phyloP scores from a whole-genome alignment of 2,329 filamentous ascomycete genomes.

The Aspergillus candidus region DNA sequence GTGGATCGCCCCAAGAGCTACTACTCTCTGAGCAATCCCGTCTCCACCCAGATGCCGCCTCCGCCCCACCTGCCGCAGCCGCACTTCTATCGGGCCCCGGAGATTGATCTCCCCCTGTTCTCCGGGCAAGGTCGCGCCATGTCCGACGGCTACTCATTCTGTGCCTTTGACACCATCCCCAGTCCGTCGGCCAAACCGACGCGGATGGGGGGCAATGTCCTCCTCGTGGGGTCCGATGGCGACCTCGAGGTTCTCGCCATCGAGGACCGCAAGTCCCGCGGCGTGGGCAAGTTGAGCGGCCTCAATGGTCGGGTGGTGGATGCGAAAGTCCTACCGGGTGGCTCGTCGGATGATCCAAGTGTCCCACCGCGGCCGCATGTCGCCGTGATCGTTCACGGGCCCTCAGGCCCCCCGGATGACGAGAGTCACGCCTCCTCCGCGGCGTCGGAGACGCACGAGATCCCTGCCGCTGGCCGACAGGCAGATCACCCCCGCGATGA shows the following conservation, averaged over 20 bases:
- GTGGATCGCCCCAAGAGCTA: constrained; percentile 34
- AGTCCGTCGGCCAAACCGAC: constrained; percentile 39
- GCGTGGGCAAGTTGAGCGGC: constrained; percentile 65
- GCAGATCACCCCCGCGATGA: constrained; percentile 19
- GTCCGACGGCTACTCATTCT: constrained; percentile 62
- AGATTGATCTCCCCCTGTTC: constrained; percentile 56
- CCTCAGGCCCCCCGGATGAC: constrained; percentile 51
- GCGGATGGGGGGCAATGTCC: constrained; percentile 52
- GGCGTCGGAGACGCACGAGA: constrained; percentile 32
- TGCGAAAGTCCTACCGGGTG: constrained; percentile 76
- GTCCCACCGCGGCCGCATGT: constrained; percentile 63
- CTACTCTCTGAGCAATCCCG: constrained; percentile 32
- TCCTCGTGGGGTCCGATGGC: constrained; percentile 74
- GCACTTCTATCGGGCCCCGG: constrained; percentile 70
- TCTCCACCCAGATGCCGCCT: constrained; percentile 39
- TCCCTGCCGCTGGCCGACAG: constrained; percentile 20
- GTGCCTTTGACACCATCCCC: constrained; percentile 68
- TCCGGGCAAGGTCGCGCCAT: constrained; percentile 18
- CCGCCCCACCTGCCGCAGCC: constrained; percentile 69
- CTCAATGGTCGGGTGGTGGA: constrained; percentile 72
- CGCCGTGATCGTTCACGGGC: constrained; percentile 74
- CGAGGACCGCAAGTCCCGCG: constrained; percentile 64
- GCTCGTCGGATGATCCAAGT: constrained; percentile 47
- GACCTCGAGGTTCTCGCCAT: constrained; percentile 70
- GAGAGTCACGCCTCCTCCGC: constrained; percentile 27